Evolutionary conservation across 768 basidiomycete genomes (phyloP).

Genomic region (Atractiella rhizophila): DNA sequence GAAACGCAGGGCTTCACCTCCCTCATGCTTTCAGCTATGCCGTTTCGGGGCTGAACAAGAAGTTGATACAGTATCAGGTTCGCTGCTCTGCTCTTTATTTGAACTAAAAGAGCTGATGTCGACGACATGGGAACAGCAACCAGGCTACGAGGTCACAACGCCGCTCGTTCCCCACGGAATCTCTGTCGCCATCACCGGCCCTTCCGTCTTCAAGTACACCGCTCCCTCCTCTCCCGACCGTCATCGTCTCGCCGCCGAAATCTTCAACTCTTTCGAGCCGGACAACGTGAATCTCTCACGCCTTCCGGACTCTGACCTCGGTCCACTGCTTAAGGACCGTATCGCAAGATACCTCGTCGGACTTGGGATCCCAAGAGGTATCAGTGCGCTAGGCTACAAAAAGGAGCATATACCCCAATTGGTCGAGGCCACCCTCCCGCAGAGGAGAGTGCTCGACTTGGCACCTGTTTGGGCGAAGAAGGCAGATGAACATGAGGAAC

Average conservation of each 20-base stretch:
- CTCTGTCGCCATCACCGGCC: constrained; percentile 68
- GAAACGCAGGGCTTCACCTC: constrained; percentile 73
- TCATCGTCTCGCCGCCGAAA: constrained; percentile 63
- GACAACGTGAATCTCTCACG: constrained; percentile 26
- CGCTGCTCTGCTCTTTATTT: too few species aligned
- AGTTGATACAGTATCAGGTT: constrained; percentile 71
- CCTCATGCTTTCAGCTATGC: constrained; percentile 49
- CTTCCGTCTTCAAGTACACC: constrained; percentile 90
- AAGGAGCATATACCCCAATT: constrained; percentile 41
- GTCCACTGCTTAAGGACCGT: constrained; percentile 51
- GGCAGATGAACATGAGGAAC: constrained; percentile 57
- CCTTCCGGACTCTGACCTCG: constrained; percentile 55
- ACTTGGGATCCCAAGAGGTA: constrained; percentile 59
- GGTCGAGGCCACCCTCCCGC: constrained; percentile 77
- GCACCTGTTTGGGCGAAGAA: constrained; percentile 68
- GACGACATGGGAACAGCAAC: too few species aligned
- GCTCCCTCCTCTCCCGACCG: constrained; percentile 76
- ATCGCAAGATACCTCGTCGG: constrained; percentile 68
- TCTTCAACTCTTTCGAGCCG: constrained; percentile 49
- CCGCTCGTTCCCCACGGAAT: constrained; percentile 89
- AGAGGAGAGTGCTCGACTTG: constrained; percentile 69
- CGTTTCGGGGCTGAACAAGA: constrained; percentile 81
- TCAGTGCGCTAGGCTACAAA: constrained; percentile 46
- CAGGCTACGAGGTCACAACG: constrained; percentile 51
- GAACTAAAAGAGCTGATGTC: too few species aligned